Evolutionary conservation across 2,329 filamentous ascomycete genomes (phyloP).

Genomic region (Ceratocystis harringtonii): DNA sequence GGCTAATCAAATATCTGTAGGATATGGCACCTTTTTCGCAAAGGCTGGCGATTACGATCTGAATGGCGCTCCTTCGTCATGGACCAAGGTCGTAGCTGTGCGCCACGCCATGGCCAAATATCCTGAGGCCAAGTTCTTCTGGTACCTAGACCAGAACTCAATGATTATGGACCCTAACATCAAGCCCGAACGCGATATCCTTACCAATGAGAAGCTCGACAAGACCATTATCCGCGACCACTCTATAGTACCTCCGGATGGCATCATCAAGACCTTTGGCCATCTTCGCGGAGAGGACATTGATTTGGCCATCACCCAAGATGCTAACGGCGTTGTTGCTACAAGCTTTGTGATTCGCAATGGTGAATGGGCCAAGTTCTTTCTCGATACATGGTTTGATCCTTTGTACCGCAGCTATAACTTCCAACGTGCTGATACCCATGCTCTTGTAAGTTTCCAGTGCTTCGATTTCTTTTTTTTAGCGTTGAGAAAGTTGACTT

Average conservation of each 20-base stretch:
- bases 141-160: slow-evolving; percentile 72
- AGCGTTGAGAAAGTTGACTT: background rate
- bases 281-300: slow-evolving; percentile 65
- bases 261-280: slow-evolving; percentile 86
- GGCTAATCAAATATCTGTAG: slow-evolving; percentile 30
- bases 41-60: slow-evolving; percentile 63
- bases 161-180: slow-evolving; percentile 74
- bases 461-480: background rate
- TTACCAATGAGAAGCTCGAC: slow-evolving; percentile 53
- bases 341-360: slow-evolving; percentile 67
- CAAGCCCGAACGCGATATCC: slow-evolving; percentile 55
- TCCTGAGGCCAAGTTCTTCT: slow-evolving; percentile 66
- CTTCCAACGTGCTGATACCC: slow-evolving; percentile 85
- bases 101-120: slow-evolving; percentile 75
- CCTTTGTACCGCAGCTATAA: slow-evolving; percentile 88
- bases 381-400: slow-evolving; percentile 92
- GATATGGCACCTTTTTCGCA: slow-evolving; percentile 75
- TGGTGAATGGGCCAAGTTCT: slow-evolving; percentile 83
- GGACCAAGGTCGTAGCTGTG: slow-evolving; percentile 69
- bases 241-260: slow-evolving; percentile 83
- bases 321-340: slow-evolving; percentile 60
- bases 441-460: slow-evolving; percentile 57
- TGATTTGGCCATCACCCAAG: slow-evolving; percentile 72
- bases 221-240: slow-evolving; percentile 69
- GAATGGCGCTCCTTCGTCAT: slow-evolving; percentile 42